Evolutionary conservation across 2,329 filamentous ascomycete species (phyloP).

Genomic region (Colletotrichum scovillei): DNA sequence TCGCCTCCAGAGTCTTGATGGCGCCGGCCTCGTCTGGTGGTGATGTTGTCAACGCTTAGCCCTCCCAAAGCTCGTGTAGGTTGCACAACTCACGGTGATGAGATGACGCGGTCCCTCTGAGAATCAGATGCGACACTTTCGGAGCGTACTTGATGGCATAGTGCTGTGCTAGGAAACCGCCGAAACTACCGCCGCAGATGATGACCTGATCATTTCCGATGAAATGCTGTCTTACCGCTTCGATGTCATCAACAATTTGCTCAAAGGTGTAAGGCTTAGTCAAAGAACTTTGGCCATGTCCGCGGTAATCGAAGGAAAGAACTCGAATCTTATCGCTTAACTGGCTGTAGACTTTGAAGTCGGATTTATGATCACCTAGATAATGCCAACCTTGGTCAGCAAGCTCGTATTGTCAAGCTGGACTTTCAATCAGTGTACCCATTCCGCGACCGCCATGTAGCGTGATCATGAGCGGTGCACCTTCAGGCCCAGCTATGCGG

Average conservation of each 20-base stretch:
- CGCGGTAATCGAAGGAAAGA: conserved; percentile 50
- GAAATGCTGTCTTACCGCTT: conserved; percentile 46
- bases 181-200: conserved; percentile 52
- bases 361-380: conserved; percentile 47
- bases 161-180: conserved; percentile 51
- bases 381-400: not conserved
- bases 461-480: conserved; percentile 48
- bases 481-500: conserved; percentile 42
- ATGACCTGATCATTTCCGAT: conserved; percentile 41
- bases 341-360: conserved; percentile 46
- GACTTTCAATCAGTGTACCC: conserved; percentile 37
- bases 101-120: conserved; percentile 50
- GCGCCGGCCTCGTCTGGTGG: conserved; percentile 47
- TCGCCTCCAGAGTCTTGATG: conserved; percentile 44
- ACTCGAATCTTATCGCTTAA: conserved; percentile 44
- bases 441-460: conserved; percentile 51
- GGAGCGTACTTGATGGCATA: conserved; percentile 51
- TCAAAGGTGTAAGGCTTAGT: conserved; percentile 49
- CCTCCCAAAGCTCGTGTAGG: fast-evolving
- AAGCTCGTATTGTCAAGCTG: not conserved
- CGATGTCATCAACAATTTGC: conserved; percentile 51
- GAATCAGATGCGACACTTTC: conserved; percentile 45
- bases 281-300: conserved; percentile 48
- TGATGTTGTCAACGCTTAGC: not conserved
- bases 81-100: conserved; percentile 44